Base-by-base conservation (phyloP, 352 stramenopile genomes). In the Saprolegnia diclina region DNA sequence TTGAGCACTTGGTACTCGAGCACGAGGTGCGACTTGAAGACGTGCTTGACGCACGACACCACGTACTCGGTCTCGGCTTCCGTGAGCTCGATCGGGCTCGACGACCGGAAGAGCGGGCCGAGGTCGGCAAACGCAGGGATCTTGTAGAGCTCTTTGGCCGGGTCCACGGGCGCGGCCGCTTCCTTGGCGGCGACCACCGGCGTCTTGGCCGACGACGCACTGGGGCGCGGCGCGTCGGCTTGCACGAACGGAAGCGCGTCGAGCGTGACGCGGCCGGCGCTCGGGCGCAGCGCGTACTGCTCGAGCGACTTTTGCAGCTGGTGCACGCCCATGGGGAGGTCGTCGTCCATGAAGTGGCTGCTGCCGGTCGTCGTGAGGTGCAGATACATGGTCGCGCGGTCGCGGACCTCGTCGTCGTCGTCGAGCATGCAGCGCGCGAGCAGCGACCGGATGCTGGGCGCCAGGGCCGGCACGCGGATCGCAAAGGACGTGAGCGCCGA, bases 61-160 rank as follows among this genome's bases (percentile, higher is more conserved):
- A 98, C 89, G 76, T 99, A 99, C 84, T 99, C 96, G 4, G 95
- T 98, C 76, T 99, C 97, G 16, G 83, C 88, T 76, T 99, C 96
- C 5, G 97, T 99, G 59, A 99, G 83, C 71, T 92, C 80, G 19
- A 97, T 79, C 10, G 94, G 85, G 64, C 85, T 76, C 19, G 91
- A 92, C 44, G 91, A 98, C 57, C 91, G 85, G 83, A 99, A 98
- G 24, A 98, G 81, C 13, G 87, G 77, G 29, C 97, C 97, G 46
- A 98, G 79, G 42, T 88, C 78, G 2, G 95, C 91, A 72, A 99
- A 91, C 69, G 98, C 94, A 1, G 97, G 94, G 74, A 99, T 97
- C 73, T 96, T 96, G 77, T 98, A 99, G 21, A 99, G 74, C 63
- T 92, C 92, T 67, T 97, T 95, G 0, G 93, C 92, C 35, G 90